Base-by-base conservation (phyloP, 441 rosid species). In the Croton setiger region DNA sequence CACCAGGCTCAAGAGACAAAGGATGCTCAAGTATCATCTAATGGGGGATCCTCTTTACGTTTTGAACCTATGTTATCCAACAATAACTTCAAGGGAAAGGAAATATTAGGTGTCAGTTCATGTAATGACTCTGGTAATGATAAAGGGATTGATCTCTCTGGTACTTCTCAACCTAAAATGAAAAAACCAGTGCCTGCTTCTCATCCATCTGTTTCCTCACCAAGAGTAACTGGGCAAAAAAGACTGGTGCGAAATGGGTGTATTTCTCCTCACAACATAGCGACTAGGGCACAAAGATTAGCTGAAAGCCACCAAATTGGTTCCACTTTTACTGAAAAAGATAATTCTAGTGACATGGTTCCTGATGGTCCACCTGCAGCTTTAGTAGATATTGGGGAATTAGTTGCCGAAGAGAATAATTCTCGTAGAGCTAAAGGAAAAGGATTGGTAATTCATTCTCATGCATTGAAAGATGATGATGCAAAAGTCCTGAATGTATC, bases 191-290 rank as follows among this genome's bases (percentile, higher is more conserved):
- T 23, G 35, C 17, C 63, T 75, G 59, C 74, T 5, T 71, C 74
- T 60, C 44, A 31, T 75, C 47, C 54, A 43, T 63, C 77, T 54
- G 60, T 75, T 68, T 59, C 67, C 44, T 67, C 83, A 39, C 81
- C 85, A 31, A 84, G 79, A 81, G 72, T 68, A 17, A 37, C 61
- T 60, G 85, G 83, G 66, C 78, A 68, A 57, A 91, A 79, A 75
- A 82, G 91, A 77, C 81, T 93, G 82, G 98, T 91, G 23, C 77
- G 92, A 74, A 79, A 89, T 75, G 97, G 98, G 48, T 91, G 91
- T 78, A 93, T 93, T 47, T 89, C 96, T 76, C 97, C 95, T 1
- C 75, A 78, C 62, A 87, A 73, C 71, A 89, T 88, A 73, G 87
- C 87, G 63, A 73, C 76, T 54, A 88, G 72, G 80, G 79, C 81